A percentile compares a stretch with the other conserved stretches of the same genome.
Evolutionary conservation across 192 early-diverging fungal genomes (phyloP).

Genomic region (Umbelopsis isabellina): DNA sequence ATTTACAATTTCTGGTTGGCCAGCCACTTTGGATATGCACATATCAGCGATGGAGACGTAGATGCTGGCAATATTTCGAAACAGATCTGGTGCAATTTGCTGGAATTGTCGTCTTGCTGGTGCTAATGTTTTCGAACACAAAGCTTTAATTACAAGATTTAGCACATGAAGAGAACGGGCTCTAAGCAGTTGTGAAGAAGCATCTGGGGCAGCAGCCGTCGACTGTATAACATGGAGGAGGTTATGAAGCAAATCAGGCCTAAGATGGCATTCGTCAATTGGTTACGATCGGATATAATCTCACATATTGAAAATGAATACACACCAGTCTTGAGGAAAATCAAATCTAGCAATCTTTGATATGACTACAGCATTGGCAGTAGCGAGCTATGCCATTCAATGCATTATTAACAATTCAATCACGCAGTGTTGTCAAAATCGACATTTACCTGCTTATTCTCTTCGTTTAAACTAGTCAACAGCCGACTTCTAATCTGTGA

Average conservation of each 20-base stretch:
- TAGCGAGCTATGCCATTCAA: constrained; percentile 54
- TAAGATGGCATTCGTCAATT: constrained; percentile 24
- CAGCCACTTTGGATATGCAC: constrained; percentile 51
- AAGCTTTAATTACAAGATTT: constrained; percentile 73
- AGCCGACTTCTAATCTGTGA: constrained; percentile 64
- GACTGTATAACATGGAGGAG: constrained; percentile 62
- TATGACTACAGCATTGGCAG: constrained; percentile 75
- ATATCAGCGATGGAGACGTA: constrained; percentile 63
- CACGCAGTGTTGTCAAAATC: not conserved
- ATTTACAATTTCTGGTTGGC: constrained; percentile 4
- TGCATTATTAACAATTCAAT: not conserved
- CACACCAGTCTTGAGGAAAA: constrained; percentile 86
- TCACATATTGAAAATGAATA: constrained; percentile 29
- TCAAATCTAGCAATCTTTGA: constrained; percentile 87
- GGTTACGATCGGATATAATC: not conserved
- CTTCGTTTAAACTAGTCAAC: constrained; percentile 71
- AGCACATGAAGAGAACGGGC: constrained; percentile 75
- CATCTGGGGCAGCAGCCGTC: constrained; percentile 33
- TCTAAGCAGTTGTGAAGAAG: constrained; percentile 55
- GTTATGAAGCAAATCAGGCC: constrained; percentile 63
- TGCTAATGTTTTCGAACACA: constrained; percentile 65
- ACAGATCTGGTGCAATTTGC: constrained; percentile 72
- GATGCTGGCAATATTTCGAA: constrained; percentile 65
- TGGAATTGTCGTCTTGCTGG: constrained; percentile 33
- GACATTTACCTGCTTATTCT: constrained; percentile 58